phyloP scores from a whole-genome alignment of 1,284 basidiomycete genomes.

The Leucoagaricus sp. region DNA sequence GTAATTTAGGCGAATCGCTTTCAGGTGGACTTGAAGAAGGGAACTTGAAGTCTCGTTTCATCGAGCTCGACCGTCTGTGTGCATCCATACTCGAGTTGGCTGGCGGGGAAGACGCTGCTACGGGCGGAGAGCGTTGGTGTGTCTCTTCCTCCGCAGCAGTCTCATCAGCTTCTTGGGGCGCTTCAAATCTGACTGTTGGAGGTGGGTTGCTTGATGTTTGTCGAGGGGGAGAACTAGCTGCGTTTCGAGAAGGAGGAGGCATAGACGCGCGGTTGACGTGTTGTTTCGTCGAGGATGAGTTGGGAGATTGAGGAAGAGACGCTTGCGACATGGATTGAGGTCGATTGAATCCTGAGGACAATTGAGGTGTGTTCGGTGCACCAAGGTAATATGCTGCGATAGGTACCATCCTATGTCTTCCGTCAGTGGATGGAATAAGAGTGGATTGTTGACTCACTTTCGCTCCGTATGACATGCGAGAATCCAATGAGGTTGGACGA shows the following conservation, averaged over 20 bases:
- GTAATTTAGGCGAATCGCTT: constrained; percentile 19
- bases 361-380: constrained; percentile 47
- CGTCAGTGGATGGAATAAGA: constrained; percentile 1
- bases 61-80: constrained; percentile 57
- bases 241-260: constrained; percentile 51
- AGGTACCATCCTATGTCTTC: constrained; percentile 75
- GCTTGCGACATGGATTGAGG: constrained; percentile 80
- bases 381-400: constrained; percentile 84
- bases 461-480: constrained; percentile 82
- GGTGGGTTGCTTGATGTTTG: constrained; percentile 22
- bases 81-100: constrained; percentile 34
- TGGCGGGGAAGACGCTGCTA: constrained; percentile 18
- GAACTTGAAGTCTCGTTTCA: constrained; percentile 80
- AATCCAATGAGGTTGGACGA: constrained; percentile 91
- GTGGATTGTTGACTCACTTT: constrained; percentile 53
- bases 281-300: constrained; percentile 28
- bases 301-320: constrained; percentile 43
- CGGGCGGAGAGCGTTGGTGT: constrained; percentile 19
- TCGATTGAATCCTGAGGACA: constrained; percentile 47
- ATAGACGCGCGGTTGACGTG: constrained; percentile 56
- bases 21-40: constrained; percentile 41
- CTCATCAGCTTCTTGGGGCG: constrained; percentile 53
- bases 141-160: constrained; percentile 27
- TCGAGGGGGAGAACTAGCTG: constrained; percentile 37
- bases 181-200: constrained; percentile 36